A percentile compares a stretch with the other conserved stretches of the same genome.
phyloP scores from a whole-genome alignment of 169 alveolate species.

The Prorocentrum cordatum region DNA sequence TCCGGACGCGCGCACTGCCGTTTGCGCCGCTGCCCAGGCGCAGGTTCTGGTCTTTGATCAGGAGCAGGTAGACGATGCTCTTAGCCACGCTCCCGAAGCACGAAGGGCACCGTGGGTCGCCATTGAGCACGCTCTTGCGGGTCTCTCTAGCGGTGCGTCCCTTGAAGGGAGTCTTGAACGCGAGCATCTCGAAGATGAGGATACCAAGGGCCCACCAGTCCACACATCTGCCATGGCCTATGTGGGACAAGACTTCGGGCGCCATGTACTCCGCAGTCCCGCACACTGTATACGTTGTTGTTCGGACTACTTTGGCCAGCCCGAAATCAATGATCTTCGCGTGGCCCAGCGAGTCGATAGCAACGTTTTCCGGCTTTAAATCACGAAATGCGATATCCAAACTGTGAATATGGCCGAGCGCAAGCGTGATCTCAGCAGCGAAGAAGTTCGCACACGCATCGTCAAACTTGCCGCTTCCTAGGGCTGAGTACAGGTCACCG shows the following conservation, averaged over 20 bases:
- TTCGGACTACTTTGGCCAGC: conserved; percentile 73
- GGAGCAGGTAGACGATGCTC: no score
- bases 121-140: no score
- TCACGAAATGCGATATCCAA: background rate
- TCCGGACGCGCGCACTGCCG: no score
- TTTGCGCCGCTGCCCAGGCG: no score
- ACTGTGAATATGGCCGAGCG: conserved; percentile 79
- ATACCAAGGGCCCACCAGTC: conserved; percentile 81
- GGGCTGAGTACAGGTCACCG: no score
- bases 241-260: conserved; percentile 76
- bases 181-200: conserved; percentile 81
- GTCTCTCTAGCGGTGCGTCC: conserved; percentile 75
- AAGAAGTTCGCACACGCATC: no score
- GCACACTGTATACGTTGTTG: background rate
- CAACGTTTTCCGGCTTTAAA: conserved; percentile 77
- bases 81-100: no score
- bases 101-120: no score
- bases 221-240: conserved; percentile 76
- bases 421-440: conserved; percentile 79
- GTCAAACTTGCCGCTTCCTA: no score
- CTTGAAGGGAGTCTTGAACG: conserved; percentile 84
- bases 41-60: no score
- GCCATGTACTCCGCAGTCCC: conserved; percentile 81
- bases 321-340: conserved; percentile 80
- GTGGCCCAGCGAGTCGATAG: conserved; percentile 76